Evolutionary conservation across 1,139 yeast species (phyloP), one percentile per base, ranked within the genome.

Genomic region (Magnusiomyces tetraspermus): DNA sequence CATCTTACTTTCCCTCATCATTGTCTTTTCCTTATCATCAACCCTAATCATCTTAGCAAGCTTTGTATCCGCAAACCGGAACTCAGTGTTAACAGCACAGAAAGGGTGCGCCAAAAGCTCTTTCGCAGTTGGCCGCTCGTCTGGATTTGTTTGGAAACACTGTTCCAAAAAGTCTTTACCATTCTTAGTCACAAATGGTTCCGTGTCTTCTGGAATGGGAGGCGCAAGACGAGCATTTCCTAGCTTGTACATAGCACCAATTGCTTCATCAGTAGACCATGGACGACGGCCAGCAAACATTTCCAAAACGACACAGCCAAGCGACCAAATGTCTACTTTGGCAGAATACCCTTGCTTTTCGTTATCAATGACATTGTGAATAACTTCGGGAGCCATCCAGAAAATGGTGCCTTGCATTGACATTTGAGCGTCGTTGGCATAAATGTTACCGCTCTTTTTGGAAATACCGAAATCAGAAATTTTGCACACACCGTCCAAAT

Each of bases 371-470:
- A 80, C 82, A 60, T 83, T 83, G 64, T 86, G 88, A 53, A 94
- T 89, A 56, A 94, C 96, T 66, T 94, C 99, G 0, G 99, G 99
- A 0, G 99, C 99, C 98, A 94, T 94, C 98, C 98, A 94, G 66
- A 90, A 94, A 1, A 94, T 90, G 0, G 98, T 90, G 22, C 99
- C 99, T 69, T 94, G 96, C 92, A 85, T 85, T 15, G 97, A 90
- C 95, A 90, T 87, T 55, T 88, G 96, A 1, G 96, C 90, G 61
- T 87, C 83, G 64, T 92, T 90, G 26, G 86, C 83, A 67, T 92
- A 92, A 43, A 92, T 87, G 65, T 92, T 92, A n/a, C 72, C 61
- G 52, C 96, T 85, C 61, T 83, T 79, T 64, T 89, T 90, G 48
- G 97, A 89, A 54, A 94, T 94, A 43, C 98, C 98, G 72, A 94